Percentiles rank a stretch among this genome's conserved stretches.
Conservation (phyloP, 2,329 filamentous ascomycete species). For the Colletotrichum plurivorum region DNA sequence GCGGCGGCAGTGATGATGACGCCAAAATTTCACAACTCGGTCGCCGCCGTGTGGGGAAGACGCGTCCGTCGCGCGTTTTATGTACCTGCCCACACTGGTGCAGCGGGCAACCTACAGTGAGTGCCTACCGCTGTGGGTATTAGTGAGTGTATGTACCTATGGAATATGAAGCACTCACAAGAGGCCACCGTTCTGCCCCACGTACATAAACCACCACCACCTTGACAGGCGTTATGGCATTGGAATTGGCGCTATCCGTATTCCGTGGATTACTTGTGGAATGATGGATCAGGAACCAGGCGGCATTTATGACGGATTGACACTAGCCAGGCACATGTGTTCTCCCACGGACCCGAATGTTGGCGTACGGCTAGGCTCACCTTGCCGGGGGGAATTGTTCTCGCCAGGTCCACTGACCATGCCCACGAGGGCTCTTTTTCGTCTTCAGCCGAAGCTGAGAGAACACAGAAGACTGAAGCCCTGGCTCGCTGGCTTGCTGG, state of each 20-base stretch:
- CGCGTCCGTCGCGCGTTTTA: slow-evolving; percentile 32
- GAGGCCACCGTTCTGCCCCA: slow-evolving; percentile 6
- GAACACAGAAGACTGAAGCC: neutral
- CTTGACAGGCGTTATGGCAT: neutral
- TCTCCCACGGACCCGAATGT: too few species aligned
- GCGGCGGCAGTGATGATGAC: slow-evolving; percentile 29
- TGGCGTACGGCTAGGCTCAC: too few species aligned
- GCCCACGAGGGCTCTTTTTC: neutral
- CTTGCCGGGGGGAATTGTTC: too few species aligned
- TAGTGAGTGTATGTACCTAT: too few species aligned
- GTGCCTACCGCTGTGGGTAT: too few species aligned
- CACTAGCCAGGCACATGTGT: neutral
- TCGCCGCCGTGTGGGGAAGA: slow-evolving; percentile 26
- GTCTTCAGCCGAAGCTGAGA: slow-evolving; percentile 28
- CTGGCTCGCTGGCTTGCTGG: neutral
- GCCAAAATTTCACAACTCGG: slow-evolving; percentile 35
- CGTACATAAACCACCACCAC: slow-evolving; percentile 16
- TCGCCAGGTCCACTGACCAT: neutral
- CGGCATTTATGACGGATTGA: slow-evolving; percentile 31
- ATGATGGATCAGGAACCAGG: slow-evolving; percentile 20
- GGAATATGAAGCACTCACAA: too few species aligned
- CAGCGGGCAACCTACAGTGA: too few species aligned
- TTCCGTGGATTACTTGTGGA: slow-evolving; percentile 17
- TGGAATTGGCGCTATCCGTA: slow-evolving; percentile 9
- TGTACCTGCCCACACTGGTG: slow-evolving; percentile 11